Percentiles rank a stretch among this genome's conserved stretches.
These are phyloP conservation scores for Elsinoe ampelina DNA, from an alignment of 2,329 filamentous ascomycete species.

Conservation along the genomic window DNA sequence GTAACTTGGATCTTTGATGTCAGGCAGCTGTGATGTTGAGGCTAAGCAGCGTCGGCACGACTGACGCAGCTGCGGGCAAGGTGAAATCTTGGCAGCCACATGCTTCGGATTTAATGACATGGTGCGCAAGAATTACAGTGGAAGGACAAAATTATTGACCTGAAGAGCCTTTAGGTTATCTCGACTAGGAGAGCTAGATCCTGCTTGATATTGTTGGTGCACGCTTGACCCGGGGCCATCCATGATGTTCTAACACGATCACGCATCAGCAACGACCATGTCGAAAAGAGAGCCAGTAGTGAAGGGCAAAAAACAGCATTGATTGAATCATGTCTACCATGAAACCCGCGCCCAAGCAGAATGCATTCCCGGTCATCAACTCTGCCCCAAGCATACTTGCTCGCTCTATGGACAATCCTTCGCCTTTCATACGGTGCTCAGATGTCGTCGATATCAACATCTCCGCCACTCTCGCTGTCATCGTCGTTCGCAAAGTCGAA, in stretches of 20 bases:
- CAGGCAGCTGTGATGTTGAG: conserved; percentile 12
- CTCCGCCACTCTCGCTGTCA: conserved; percentile 54
- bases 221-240: neutral
- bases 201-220: neutral
- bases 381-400: neutral
- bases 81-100: conserved; percentile 11
- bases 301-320: neutral
- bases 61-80: conserved; percentile 8
- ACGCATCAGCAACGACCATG: neutral
- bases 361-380: neutral
- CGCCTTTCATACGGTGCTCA: conserved; percentile 31
- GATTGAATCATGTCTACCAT: conserved; percentile 13
- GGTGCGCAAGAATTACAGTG: no score
- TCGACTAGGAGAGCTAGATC: no score
- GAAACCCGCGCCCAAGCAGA: conserved; percentile 9
- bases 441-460: conserved; percentile 93
- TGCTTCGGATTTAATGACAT: neutral
- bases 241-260: neutral
- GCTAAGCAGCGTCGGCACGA: conserved; percentile 5
- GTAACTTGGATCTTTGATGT: neutral
- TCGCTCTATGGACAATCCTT: neutral
- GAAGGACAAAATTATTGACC: no score
- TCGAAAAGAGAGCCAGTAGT: no score
- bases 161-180: no score
- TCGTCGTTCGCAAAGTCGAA: conserved; percentile 98